phyloP scores from a whole-genome alignment of 768 basidiomycete species.

The Terana coerulea region DNA sequence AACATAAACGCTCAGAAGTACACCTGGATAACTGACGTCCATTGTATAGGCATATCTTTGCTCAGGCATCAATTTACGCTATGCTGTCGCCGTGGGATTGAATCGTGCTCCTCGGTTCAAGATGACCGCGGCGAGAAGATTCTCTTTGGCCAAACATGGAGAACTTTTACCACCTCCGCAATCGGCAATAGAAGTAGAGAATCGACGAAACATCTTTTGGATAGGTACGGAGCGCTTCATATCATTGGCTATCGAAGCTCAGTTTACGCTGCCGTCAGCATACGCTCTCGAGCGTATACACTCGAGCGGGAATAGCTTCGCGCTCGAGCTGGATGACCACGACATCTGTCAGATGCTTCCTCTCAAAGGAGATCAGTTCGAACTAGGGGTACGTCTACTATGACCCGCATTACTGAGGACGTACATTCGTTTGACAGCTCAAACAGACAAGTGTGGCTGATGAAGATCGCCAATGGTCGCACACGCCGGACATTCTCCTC shows the following conservation, averaged over 20 bases:
- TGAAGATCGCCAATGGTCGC: conserved; percentile 63
- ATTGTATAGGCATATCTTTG: conserved; percentile 54
- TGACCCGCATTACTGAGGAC: conserved; percentile 28
- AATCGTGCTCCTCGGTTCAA: conserved; percentile 39
- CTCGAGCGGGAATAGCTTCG: conserved; percentile 69
- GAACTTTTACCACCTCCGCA: conserved; percentile 57
- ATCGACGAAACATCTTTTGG: conserved; percentile 69
- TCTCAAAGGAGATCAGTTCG: conserved; percentile 54
- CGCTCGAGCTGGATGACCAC: conserved; percentile 66
- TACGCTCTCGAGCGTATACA: conserved; percentile 67
- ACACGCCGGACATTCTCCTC: conserved; percentile 56
- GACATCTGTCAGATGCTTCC: conserved; percentile 73
- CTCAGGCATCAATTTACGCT: conserved; percentile 51
- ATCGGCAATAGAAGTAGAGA: conserved; percentile 66
- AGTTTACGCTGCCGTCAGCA: conserved; percentile 35
- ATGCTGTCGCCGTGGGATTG: conserved; percentile 55
- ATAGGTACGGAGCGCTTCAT: conserved; percentile 15
- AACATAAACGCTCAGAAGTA: too few species aligned
- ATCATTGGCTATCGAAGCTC: too few species aligned
- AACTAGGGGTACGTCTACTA: conserved; percentile 48
- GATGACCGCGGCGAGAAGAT: conserved; percentile 34
- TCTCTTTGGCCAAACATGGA: conserved; percentile 44
- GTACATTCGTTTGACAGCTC: neutral
- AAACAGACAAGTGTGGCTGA: conserved; percentile 20
- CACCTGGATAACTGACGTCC: too few species aligned